Conservation (phyloP, 768 basidiomycete genomes). For the Mycena rosella region DNA sequence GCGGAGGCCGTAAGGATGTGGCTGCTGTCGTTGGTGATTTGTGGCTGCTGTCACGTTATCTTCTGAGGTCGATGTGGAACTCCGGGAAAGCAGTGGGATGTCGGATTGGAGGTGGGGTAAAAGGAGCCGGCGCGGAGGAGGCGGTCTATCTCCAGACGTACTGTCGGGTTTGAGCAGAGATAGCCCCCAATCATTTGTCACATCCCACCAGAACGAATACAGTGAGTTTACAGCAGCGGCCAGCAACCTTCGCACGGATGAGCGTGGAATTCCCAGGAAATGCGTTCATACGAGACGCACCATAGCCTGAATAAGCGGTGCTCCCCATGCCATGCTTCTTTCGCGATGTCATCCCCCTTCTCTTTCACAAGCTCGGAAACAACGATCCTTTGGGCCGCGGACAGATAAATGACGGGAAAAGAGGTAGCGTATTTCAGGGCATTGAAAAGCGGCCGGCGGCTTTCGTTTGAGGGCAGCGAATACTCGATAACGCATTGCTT, state of each 20-base stretch:
- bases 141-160: constrained; percentile 44
- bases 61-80: constrained; percentile 38
- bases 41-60: constrained; percentile 30
- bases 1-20: constrained; percentile 81
- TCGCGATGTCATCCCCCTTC: constrained; percentile 57
- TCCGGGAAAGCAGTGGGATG: constrained; percentile 20
- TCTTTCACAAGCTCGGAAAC: constrained; percentile 67
- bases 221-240: constrained; percentile 89
- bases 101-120: constrained; percentile 62
- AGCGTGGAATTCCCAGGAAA: constrained; percentile 7
- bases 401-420: constrained; percentile 95
- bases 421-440: constrained; percentile 97
- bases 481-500: constrained; percentile 96
- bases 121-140: constrained; percentile 58
- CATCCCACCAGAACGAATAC: constrained; percentile 99
- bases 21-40: constrained; percentile 41
- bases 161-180: constrained; percentile 67
- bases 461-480: constrained; percentile 69
- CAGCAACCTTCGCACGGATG: constrained; percentile 71
- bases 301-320: constrained; percentile 87
- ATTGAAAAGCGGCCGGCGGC: constrained; percentile 84
- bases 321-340: constrained; percentile 78
- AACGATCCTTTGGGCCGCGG: constrained; percentile 87
- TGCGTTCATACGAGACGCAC: constrained; percentile 58
- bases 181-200: constrained; percentile 98